These are phyloP conservation scores for Pontederia crassipes DNA, from an alignment of 176 grass and related monocot genomes.

Conservation along the genomic window DNA sequence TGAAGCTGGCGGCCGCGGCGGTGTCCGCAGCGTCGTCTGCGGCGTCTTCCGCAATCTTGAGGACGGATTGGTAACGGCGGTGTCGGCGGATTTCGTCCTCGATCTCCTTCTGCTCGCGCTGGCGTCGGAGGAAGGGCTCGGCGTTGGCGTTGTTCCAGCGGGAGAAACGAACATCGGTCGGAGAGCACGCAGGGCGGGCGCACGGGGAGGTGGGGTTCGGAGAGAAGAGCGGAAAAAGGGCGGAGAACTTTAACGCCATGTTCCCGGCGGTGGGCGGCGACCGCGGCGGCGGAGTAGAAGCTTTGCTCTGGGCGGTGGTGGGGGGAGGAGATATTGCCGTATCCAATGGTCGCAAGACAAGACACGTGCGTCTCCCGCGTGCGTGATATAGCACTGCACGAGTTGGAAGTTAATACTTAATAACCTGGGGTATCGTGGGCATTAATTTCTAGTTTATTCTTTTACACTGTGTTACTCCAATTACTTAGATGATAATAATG, in stretches of 20 bases:
- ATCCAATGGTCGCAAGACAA: too few relatives aligned
- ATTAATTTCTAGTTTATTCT: too few relatives aligned
- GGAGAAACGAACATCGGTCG: slow-evolving; percentile 14
- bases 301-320: too few relatives aligned
- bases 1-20: slow-evolving; percentile 16
- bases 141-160: slow-evolving; percentile 27
- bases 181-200: background rate
- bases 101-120: slow-evolving; percentile 19
- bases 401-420: too few relatives aligned
- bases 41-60: slow-evolving; percentile 4
- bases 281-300: too few relatives aligned
- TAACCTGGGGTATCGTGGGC: too few relatives aligned
- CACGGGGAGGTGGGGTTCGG: background rate
- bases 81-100: slow-evolving; percentile 25
- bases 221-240: slow-evolving; percentile 8
- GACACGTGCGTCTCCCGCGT: too few relatives aligned
- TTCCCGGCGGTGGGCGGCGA: too few relatives aligned
- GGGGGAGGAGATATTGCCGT: too few relatives aligned
- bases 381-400: too few relatives aligned
- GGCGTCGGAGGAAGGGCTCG: slow-evolving; percentile 18
- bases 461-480: too few relatives aligned
- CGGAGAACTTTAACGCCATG: slow-evolving; percentile 14
- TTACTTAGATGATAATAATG: too few relatives aligned
- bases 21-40: slow-evolving; percentile 5
- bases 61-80: slow-evolving; percentile 33